phyloP scores from a whole-genome alignment of 345 rosid species.

The Bruguiera gymnorhiza region DNA sequence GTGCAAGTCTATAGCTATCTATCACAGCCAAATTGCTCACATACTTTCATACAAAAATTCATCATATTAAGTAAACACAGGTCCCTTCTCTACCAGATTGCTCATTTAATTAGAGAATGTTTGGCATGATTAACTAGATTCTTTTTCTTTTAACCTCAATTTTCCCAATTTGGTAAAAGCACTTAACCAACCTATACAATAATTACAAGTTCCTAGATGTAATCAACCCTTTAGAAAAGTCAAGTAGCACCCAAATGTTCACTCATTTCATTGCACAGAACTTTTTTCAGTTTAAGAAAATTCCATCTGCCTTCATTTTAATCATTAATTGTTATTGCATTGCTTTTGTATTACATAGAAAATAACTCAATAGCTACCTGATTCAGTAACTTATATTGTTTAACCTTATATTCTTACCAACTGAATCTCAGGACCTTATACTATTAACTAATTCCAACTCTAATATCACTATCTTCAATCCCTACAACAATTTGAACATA shows the following conservation, averaged over 20 bases:
- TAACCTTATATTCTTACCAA: too few relatives aligned
- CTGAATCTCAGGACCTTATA: too few relatives aligned
- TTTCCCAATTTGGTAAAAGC: too few relatives aligned
- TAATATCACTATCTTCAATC: too few relatives aligned
- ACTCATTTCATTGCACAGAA: not conserved
- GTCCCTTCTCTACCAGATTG: not conserved
- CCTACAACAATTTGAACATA: too few relatives aligned
- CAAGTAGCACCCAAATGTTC: not conserved
- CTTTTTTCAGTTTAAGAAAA: too few relatives aligned
- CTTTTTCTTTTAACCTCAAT: too few relatives aligned
- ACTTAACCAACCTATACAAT: not conserved
- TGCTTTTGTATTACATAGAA: too few relatives aligned
- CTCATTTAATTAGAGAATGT: conserved; percentile 6
- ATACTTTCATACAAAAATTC: not conserved
- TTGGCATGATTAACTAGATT: not conserved
- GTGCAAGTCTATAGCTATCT: not conserved
- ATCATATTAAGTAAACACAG: too few relatives aligned
- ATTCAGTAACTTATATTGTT: too few relatives aligned
- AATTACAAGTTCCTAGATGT: not conserved
- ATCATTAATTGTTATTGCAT: not conserved
- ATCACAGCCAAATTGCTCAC: conserved; percentile 1
- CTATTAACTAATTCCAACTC: too few relatives aligned
- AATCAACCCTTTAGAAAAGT: not conserved
- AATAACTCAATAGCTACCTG: too few relatives aligned
- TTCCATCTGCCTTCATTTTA: not conserved